Percentiles rank a stretch among this genome's conserved stretches.
phyloP scores from a whole-genome alignment of 2,329 filamentous ascomycete species.

The Zymoseptoria pseudotritici region DNA sequence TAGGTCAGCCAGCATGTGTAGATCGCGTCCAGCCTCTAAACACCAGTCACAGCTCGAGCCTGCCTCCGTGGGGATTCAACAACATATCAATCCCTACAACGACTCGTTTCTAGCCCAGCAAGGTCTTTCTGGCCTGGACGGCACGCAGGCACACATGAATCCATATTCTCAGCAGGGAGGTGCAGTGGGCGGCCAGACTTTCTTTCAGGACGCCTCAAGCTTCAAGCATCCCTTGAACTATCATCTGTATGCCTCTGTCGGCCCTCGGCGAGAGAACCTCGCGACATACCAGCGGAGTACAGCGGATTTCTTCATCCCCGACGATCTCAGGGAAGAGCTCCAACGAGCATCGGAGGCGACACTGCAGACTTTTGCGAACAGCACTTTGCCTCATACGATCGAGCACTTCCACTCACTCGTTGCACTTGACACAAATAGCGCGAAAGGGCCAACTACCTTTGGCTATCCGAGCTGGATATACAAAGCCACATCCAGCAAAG shows the following conservation, averaged over 20 bases:
- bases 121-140: slow-evolving; percentile 23
- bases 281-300: slow-evolving; percentile 77
- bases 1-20: slow-evolving; percentile 10
- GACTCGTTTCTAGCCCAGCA: slow-evolving; percentile 37
- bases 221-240: slow-evolving; percentile 66
- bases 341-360: slow-evolving; percentile 83
- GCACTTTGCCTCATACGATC: slow-evolving; percentile 62
- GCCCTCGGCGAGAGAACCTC: slow-evolving; percentile 72
- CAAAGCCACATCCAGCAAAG: slow-evolving; percentile 83
- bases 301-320: slow-evolving; percentile 87
- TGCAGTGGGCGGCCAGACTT: slow-evolving; percentile 54
- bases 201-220: slow-evolving; percentile 53
- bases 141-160: slow-evolving; percentile 39
- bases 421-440: slow-evolving; percentile 72
- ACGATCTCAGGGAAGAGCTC: slow-evolving; percentile 77
- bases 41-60: not conserved
- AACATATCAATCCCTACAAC: slow-evolving; percentile 30
- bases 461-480: slow-evolving; percentile 91
- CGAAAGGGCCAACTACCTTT: slow-evolving; percentile 72
- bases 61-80: slow-evolving; percentile 19
- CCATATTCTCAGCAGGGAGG: slow-evolving; percentile 71
- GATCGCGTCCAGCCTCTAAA: not conserved
- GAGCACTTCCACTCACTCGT: slow-evolving; percentile 91
- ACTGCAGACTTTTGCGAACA: slow-evolving; percentile 69
- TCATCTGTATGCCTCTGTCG: slow-evolving; percentile 84